These are phyloP conservation scores for Globisporangium emineosum DNA, from an alignment of 352 stramenopile genomes.

Conservation along the genomic window DNA sequence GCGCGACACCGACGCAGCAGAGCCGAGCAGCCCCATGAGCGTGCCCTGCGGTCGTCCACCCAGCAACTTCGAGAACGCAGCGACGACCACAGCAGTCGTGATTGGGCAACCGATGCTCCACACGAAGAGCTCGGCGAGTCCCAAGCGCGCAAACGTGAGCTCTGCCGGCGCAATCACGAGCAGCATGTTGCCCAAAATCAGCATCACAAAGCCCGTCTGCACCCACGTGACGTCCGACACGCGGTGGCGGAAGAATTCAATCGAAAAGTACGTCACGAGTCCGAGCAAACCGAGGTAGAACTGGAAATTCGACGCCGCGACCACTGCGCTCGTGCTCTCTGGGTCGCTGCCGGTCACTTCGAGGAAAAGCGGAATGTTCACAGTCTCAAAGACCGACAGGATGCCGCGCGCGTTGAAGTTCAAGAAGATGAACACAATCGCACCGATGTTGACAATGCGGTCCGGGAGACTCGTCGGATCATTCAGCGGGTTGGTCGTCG, in stretches of 20 bases:
- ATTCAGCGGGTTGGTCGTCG: constrained; percentile 43
- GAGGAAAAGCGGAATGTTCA: constrained; percentile 82
- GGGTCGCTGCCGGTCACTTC: constrained; percentile 63
- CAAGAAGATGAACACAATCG: constrained; percentile 74
- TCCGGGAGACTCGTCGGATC: constrained; percentile 54
- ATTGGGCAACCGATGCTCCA: constrained; percentile 82
- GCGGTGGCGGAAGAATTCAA: constrained; percentile 69
- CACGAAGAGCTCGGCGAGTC: constrained; percentile 62
- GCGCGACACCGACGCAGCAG: constrained; percentile 64
- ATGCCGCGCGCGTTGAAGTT: constrained; percentile 79
- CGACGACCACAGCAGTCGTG: constrained; percentile 69
- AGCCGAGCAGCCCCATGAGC: constrained; percentile 76
- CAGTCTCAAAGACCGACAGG: constrained; percentile 79
- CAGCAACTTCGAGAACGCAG: constrained; percentile 77
- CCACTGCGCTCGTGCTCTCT: constrained; percentile 42
- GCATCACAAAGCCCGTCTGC: constrained; percentile 60
- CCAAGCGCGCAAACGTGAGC: constrained; percentile 49
- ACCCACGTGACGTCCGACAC: constrained; percentile 74
- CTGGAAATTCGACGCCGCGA: constrained; percentile 79
- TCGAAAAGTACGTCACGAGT: constrained; percentile 73
- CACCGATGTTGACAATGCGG: constrained; percentile 69
- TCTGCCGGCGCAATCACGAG: constrained; percentile 40
- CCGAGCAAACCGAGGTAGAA: constrained; percentile 77
- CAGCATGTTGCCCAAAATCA: constrained; percentile 56
- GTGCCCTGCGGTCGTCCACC: constrained; percentile 71